Evolutionary conservation across 345 rosid genomes (phyloP).

Genomic region (Erysimum cheiranthoides): DNA sequence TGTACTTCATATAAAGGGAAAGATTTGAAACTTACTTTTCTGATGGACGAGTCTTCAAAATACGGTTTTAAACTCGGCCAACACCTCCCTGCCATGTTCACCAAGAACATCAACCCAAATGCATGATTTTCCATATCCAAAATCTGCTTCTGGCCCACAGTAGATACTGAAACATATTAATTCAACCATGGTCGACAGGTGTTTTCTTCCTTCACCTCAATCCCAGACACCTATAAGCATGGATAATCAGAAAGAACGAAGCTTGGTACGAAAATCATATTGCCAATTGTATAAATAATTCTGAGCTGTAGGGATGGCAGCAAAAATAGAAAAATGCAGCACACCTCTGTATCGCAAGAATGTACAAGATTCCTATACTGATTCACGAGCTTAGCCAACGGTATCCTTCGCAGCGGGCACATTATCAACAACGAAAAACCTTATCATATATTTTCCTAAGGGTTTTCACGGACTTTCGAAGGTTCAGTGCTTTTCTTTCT

Average conservation of each 20-base stretch:
- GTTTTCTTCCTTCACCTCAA: constrained; percentile 91
- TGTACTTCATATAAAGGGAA: neutral
- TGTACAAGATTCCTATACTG: constrained; percentile 69
- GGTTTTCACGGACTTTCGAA: constrained; percentile 43
- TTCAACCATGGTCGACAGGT: constrained; percentile 89
- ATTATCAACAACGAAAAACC: constrained; percentile 73
- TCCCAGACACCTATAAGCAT: constrained; percentile 69
- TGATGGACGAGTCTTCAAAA: constrained; percentile 71
- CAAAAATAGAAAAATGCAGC: constrained; percentile 4
- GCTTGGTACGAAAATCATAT: constrained; percentile 13
- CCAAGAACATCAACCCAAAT: constrained; percentile 97
- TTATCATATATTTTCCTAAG: constrained; percentile 63
- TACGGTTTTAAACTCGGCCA: constrained; percentile 73
- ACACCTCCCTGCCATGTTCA: constrained; percentile 69
- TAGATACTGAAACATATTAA: constrained; percentile 90
- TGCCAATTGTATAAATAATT: neutral
- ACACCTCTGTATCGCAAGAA: constrained; percentile 96
- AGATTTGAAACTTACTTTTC: constrained; percentile 57
- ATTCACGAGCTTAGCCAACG: constrained; percentile 62
- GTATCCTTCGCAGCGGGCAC: constrained; percentile 59
- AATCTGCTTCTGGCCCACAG: constrained; percentile 78
- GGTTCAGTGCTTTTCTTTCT: constrained; percentile 18
- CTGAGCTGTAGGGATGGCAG: constrained; percentile 11
- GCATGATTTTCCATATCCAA: constrained; percentile 85
- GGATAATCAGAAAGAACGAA: constrained; percentile 25